Base-by-base conservation (phyloP, 768 basidiomycete species). In the Exidia glandulosa region DNA sequence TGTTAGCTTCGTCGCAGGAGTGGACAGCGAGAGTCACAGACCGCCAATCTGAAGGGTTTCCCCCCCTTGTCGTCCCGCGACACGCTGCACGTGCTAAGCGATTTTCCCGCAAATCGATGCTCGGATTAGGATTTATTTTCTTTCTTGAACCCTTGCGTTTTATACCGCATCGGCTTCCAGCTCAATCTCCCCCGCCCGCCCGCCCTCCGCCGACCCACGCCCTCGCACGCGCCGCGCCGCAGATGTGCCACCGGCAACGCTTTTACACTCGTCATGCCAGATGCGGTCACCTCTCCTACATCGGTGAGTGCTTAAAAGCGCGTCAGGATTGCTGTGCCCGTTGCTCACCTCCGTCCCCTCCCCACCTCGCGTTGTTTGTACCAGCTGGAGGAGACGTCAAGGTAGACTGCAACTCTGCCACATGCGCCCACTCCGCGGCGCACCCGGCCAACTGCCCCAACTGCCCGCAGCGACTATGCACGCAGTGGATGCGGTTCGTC, bases 401-500 rank as follows among this genome's bases (percentile, higher is more conserved):
- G 66, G 57, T 79, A 71, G 87, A 88, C 72, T 88, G 87, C 67
- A 60, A 50, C n/a, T 65, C 67, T 34, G 33, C 55, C 9, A 32
- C 59, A 32, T 88, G 87, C 69, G 67, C 61, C 59, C 61, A 77
- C 65, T 85, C 84, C 68, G 57, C 63, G 29, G 65, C 68, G 0
- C 87, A 89, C 65, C 80, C 81, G 16, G 16, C 67, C 10, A 57
- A 69, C 47, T 87, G 85, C 68, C 25, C 52, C n/a, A 66, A 65
- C 14, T 66, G 50, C 30, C 25, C 50, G 19, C 41, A 45, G 41
- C 23, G 72, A 19, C 61, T 65, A 7, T 63, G 65, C 25, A 54
- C 62, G 32, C 57, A 31, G 32, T 33, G 58, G 50, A 58, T 34
- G 57, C 69, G 60, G 66, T 64, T 58, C 79, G 81, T 30, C 52